Conservation (phyloP, 768 basidiomycete species). For the Termitomyces sp. region DNA sequence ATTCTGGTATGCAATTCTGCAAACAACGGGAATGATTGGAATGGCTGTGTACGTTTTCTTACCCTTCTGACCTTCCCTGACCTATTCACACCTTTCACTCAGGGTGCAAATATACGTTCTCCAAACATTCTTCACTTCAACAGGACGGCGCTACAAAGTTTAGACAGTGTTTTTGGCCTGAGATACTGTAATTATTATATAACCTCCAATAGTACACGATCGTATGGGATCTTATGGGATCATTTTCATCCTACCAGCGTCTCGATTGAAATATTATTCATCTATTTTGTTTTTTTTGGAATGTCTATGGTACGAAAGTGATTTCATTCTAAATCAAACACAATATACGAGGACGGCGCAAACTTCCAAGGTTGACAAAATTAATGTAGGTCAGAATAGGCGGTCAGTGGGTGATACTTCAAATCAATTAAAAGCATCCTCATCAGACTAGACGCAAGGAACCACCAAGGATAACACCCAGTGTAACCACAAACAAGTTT, state of each 20-base stretch:
- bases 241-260: neutral
- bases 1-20: conserved; percentile 90
- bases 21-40: conserved; percentile 69
- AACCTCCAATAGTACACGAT: neutral
- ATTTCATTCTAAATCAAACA: neutral
- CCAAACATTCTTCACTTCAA: conserved; percentile 96
- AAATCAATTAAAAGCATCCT: neutral
- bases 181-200: conserved; percentile 4
- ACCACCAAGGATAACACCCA: neutral
- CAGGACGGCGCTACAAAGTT: conserved; percentile 85
- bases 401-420: neutral
- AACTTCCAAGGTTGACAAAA: neutral
- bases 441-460: neutral
- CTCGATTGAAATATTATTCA: neutral
- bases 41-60: conserved; percentile 76
- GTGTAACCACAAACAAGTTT: neutral
- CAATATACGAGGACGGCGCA: neutral
- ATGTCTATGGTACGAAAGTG: neutral
- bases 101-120: conserved; percentile 89
- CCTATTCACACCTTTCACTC: conserved; percentile 2
- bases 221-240: neutral
- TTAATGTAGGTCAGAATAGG: neutral
- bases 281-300: neutral
- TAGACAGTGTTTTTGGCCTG: conserved; percentile 25
- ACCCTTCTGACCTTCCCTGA: neutral